Base-by-base conservation (phyloP, 2,329 filamentous ascomycete genomes). In the Aspergillus neotritici region DNA sequence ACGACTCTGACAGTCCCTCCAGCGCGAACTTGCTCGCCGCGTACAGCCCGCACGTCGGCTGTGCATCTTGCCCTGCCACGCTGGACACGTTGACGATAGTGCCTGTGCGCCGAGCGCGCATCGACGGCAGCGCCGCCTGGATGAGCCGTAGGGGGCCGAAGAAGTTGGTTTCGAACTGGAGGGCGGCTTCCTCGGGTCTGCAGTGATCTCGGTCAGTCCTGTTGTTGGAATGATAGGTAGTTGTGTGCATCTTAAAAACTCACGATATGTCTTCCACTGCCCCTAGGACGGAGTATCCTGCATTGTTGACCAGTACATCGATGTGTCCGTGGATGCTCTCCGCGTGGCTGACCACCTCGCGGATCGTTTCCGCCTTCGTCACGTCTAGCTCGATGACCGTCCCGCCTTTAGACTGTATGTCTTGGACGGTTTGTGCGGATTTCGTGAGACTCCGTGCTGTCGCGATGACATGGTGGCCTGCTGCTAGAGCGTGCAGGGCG, bases 401-500 rank as follows among this genome's bases (percentile, higher is more conserved):
- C 2, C 43, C 49, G 8, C 51, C 51, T 29, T 41, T 28, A 12
- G 16, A 11, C 31, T 48, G 15, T 12, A 48, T 46, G 16, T 38
- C 40, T 1, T 16, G 10, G 2, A 45, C 40, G 4, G 43, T 39
- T 6, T 45, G 29, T 3, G 46, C n/a, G 2, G 46, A 31, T 38
- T 40, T 49, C 3, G 44, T 65, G 29, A 64, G 63, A 10, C 48
- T 50, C 28, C 76, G 72, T 1, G 74, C 70, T 0, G 74, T 75
- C 2, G 76, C 77, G 33, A 78, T 62, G 46, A 77, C 76, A 1
- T 60, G 65, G 55, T 79, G 71, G 21, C 74, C 73, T 21, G 66
- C 65, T 2, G 60, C 54, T 5, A 79, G 64, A 2, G 74, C 70
- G 9, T 62, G 53, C 25, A 66, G 54, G 25, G 70, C 69, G 21